Evolutionary conservation across 176 grass and related monocot species (phyloP), one percentile per base, ranked within the genome.

Genomic region (Bromus sterilis): DNA sequence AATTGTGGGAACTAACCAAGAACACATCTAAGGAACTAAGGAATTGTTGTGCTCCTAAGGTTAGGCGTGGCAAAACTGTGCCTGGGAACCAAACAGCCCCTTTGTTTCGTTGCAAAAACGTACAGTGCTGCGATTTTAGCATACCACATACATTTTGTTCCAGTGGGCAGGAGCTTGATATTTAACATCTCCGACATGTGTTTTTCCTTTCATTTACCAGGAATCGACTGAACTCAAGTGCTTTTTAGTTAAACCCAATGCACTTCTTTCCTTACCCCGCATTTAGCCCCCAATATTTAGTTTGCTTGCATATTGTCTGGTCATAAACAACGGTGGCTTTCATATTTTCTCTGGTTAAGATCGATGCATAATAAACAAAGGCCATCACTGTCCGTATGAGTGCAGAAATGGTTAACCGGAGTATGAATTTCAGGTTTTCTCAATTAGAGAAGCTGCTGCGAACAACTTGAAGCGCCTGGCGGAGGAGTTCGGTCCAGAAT

Each of bases 381-480:
- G 37, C 40, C 15, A 11, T 7, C 37, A 70, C 37, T 43, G n/a
- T 70, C 26, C 35, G 13, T 46, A 46, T 46, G 5, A 46, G 16
- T 46, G 43, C 43, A 46, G 43, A 14, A 46, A 46, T 46, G 43
- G 5, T 42, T 74, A 65, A 78, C 7, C 1, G 12, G 21, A 46
- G 11, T 82, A 82, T 49, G 36, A 33, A 62, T 84, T 89, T 74
- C 79, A 98, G 93, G 96, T 95, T 64, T 98, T 91, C 82, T 95
- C 96, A 1, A 98, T 98, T 71, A 88, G 93, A 89, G 92, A 98
- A 87, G 92, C 96, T 68, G 96, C 93, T 4, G 90, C 90, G 26
- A 95, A 93, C 82, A 98, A 98, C 68, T 91, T 98, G 43, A 98
- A 98, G 79, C 93, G 96, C 18, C 77, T 98, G 20, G 90, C 95